A percentile compares a stretch with the other conserved stretches of the same genome.
Evolutionary conservation across 176 grass and related monocot species (phyloP).

Genomic region (Carex parvula): DNA sequence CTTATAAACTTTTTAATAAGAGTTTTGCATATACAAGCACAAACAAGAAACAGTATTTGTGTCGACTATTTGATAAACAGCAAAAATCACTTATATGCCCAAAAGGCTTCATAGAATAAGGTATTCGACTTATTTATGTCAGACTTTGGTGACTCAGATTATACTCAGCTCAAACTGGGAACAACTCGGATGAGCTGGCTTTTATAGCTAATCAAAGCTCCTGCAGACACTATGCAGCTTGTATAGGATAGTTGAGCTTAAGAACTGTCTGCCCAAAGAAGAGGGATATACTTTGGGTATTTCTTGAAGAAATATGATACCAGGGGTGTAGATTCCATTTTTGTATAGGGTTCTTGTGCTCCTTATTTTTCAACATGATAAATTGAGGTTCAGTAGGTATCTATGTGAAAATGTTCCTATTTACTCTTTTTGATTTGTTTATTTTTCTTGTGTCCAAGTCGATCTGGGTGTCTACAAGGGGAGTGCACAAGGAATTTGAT

Average conservation of each 20-base stretch:
- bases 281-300: not conserved
- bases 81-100: too few relatives aligned
- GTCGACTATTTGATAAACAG: too few relatives aligned
- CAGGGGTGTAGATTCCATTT: not conserved
- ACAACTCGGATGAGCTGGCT: not conserved
- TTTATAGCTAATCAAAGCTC: not conserved
- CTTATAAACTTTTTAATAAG: not conserved
- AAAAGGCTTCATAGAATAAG: not conserved
- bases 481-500: conserved; percentile 88
- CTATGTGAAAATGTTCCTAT: not conserved
- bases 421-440: conserved; percentile 28
- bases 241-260: not conserved
- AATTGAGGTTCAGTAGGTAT: not conserved
- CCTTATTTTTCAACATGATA: not conserved
- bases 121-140: not conserved
- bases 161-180: not conserved
- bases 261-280: not conserved
- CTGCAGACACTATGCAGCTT: not conserved
- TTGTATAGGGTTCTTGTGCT: not conserved
- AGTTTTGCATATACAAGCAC: not conserved
- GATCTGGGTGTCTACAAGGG: conserved; percentile 73
- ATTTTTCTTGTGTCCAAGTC: conserved; percentile 46
- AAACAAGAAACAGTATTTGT: not conserved
- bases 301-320: not conserved
- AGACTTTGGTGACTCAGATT: not conserved